A percentile compares a stretch with the other conserved stretches of the same genome.
Evolutionary conservation across 805 yeast genomes (phyloP).

Genomic region (Suhomyces prunicola): DNA sequence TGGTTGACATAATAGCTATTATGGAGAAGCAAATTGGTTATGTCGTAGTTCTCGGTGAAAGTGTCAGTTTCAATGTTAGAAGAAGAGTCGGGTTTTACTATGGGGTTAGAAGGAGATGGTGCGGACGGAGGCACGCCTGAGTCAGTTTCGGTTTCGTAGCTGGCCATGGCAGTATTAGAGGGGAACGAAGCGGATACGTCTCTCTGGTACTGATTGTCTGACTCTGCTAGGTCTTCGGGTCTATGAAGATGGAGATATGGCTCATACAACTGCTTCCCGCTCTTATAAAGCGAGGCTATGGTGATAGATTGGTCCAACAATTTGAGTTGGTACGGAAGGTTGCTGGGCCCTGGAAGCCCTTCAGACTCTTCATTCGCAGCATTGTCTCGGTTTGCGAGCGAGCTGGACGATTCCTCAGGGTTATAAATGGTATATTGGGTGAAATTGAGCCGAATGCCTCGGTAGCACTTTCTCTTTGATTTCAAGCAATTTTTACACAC

Average conservation of each 20-base stretch:
- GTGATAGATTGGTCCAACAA: conserved; percentile 45
- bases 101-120: not conserved
- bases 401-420: conserved; percentile 20
- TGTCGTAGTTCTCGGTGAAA: conserved; percentile 23
- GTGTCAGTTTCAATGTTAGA: conserved; percentile 9
- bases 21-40: conserved; percentile 23
- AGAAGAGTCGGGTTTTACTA: not conserved
- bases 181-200: conserved; percentile 16
- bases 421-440: conserved; percentile 39
- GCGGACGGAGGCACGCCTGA: not conserved
- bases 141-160: not conserved
- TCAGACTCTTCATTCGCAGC: not conserved
- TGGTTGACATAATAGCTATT: conserved; percentile 10
- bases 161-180: conserved; percentile 1
- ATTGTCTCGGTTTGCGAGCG: conserved; percentile 4
- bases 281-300: conserved; percentile 36
- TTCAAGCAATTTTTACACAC: conserved; percentile 56
- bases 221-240: conserved; percentile 28
- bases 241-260: conserved; percentile 32
- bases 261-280: conserved; percentile 30
- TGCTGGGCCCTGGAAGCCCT: not conserved
- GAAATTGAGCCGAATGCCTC: conserved; percentile 47
- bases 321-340: conserved; percentile 9
- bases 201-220: conserved; percentile 28
- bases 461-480: conserved; percentile 45